A percentile compares a stretch with the other conserved stretches of the same genome.
phyloP scores from a whole-genome alignment of 2,329 filamentous ascomycete species.

The Lachnellula arida region DNA sequence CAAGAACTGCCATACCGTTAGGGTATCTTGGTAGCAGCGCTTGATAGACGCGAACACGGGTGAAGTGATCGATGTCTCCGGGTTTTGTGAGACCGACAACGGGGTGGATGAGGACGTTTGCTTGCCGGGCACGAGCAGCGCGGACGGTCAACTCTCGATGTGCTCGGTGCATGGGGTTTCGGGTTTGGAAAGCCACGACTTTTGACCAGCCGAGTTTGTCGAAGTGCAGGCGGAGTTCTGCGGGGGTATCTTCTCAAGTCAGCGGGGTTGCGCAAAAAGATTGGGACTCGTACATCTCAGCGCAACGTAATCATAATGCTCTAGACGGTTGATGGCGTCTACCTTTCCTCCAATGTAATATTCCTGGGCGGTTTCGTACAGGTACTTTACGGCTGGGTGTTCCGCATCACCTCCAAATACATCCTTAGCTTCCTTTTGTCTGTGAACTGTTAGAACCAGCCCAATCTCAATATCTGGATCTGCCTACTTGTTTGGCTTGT shows the following conservation, averaged over 20 bases:
- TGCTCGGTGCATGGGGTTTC: slow-evolving; percentile 98
- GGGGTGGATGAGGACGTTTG: slow-evolving; percentile 98
- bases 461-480: neutral
- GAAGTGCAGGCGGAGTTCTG: slow-evolving; percentile 92
- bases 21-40: slow-evolving; percentile 93
- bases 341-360: slow-evolving; percentile 96
- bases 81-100: slow-evolving; percentile 98
- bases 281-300: slow-evolving; percentile 68
- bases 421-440: slow-evolving; percentile 82
- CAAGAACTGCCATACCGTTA: slow-evolving; percentile 97
- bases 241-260: slow-evolving; percentile 66
- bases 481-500: slow-evolving; percentile 87
- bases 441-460: slow-evolving; percentile 35
- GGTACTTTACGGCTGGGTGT: slow-evolving; percentile 89
- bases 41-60: slow-evolving; percentile 97
- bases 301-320: slow-evolving; percentile 98
- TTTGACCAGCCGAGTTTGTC: slow-evolving; percentile 99
- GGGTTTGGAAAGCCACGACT: slow-evolving; percentile 98
- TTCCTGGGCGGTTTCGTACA: slow-evolving; percentile 74
- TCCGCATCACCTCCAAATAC: slow-evolving; percentile 91
- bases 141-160: slow-evolving; percentile 97
- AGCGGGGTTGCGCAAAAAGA: slow-evolving; percentile 8
- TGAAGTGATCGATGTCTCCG: slow-evolving; percentile 99
- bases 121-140: slow-evolving; percentile 89
- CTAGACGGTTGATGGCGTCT: slow-evolving; percentile 88